Conservation (phyloP, 2,329 filamentous ascomycete species). For the Xenoacremonium recifei region DNA sequence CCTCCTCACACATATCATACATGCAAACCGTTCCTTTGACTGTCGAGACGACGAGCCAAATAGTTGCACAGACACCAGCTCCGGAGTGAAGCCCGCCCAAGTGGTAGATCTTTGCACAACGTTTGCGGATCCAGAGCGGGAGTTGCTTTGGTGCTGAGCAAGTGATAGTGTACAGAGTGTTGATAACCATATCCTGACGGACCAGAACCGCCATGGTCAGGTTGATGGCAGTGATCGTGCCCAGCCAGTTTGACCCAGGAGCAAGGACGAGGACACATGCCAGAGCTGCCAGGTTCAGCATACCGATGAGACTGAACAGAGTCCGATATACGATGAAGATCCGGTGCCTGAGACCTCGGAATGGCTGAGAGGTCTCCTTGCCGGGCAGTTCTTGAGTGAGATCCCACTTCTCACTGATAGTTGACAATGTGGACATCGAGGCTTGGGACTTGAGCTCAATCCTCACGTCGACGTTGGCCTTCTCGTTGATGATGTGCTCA, state of each 20-base stretch:
- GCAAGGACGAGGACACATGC: conserved; percentile 38
- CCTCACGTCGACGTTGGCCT: conserved; percentile 3
- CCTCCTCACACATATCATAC: conserved; percentile 26
- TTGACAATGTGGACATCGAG: conserved; percentile 28
- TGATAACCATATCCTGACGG: conserved; percentile 53
- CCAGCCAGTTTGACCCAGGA: conserved; percentile 36
- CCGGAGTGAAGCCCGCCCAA: conserved; percentile 52
- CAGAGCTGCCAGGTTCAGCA: conserved; percentile 50
- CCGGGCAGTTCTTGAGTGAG: conserved; percentile 34
- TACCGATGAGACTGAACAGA: conserved; percentile 52
- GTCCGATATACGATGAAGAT: conserved; percentile 55
- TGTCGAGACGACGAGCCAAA: conserved; percentile 48
- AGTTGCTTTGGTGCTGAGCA: conserved; percentile 45
- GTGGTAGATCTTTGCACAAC: conserved; percentile 51
- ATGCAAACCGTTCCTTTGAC: conserved; percentile 36
- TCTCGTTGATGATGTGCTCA: conserved; percentile 9
- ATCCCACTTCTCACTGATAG: conserved; percentile 27
- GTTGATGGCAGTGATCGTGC: conserved; percentile 46
- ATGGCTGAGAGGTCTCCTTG: conserved; percentile 39
- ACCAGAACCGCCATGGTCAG: conserved; percentile 49
- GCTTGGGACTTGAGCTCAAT: conserved; percentile 30
- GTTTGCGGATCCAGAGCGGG: conserved; percentile 47
- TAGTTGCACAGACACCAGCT: conserved; percentile 46
- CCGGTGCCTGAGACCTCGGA: conserved; percentile 40
- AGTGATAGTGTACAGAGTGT: conserved; percentile 45